Base-by-base conservation (phyloP, 2,329 filamentous ascomycete genomes). In the Pestalotiopsis sp. region DNA sequence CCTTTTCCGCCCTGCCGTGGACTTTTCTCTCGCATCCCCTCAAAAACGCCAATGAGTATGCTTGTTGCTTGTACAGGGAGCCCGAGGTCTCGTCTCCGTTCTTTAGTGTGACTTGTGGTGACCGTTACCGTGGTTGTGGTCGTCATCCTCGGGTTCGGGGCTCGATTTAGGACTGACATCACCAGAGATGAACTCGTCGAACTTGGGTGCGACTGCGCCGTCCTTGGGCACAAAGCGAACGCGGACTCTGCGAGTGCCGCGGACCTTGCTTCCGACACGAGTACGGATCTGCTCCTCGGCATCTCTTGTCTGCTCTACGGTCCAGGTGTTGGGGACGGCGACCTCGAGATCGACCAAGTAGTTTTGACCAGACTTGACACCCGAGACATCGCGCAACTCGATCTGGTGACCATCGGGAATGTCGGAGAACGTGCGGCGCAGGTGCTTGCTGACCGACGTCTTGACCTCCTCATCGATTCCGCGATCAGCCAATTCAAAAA, bases 291-390 rank as follows among this genome's bases (percentile, higher is more conserved):
- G 82, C 44, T 91, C 88, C 79, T 99, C 96, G 14, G 97, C 84
- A 17, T 86, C 81, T 48, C 88, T 85, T 7, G 91, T 88, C 66
- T 92, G 87, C 65, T 90, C 88, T 5, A 99, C 83, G 0, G 92
- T 92, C 92, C 92, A 97, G 40, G 83, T 82, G 24, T 85, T 87
- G 0, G 95, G 94, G 17, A 97, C 92, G 1, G 89, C 92, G 69
- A 98, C 81, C 78, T 97, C 94, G 7, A 99, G 79, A 73, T 98
- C 96, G 73, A 98, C 90, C 38, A 98, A 85, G 78, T 97, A 98
- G 81, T 98, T 99, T 79, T 98, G 96, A 38, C 96, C 96, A 3
- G 94, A 96, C 81, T 99, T 99, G 80, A 97, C 87, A 66, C 96
- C 96, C 71, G 94, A 92, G 3, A 98, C 87, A 58, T 93, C 91